Evolutionary conservation across 148 eudicot genomes (phyloP), one percentile per base, ranked within the genome.

Genomic region (Cornus controversa): DNA sequence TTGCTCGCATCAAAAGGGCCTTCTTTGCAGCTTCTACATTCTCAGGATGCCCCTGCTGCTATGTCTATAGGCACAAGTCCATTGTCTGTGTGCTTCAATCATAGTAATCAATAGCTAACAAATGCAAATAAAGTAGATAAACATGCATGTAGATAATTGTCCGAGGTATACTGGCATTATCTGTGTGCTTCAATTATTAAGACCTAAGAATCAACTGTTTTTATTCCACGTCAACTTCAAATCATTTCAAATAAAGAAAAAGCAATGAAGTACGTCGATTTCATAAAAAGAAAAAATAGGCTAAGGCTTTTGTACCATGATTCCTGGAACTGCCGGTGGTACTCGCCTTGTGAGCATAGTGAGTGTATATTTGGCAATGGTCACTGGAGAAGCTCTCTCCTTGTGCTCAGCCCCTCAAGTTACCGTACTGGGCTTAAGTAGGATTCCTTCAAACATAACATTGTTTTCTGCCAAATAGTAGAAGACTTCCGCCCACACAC

Each of bases 361-460:
- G n/a, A n/a, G n/a, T n/a, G n/a, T n/a, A n/a, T n/a, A 1, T 14
- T 9, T 66, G 25, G 42, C 45, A n/a, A 92, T 86, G 77, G 94
- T 89, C 66, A 91, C 97, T 53, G 98, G 94, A 73, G 93, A 85
- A 82, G 97, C 93, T 85, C 81, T 89, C 71, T 90, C 91, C 77
- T 95, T 93, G 90, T 93, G 96, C 69, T 95, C 98, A 54, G 98
- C 98, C 50, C 98, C 98, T 57, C 96, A 96, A 54, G 98, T 95
- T 20, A 95, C 98, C 98, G 93, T 95, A 84, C 98, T 95, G 67
- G 98, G 97, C 84, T 95, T 95, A 45, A 95, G 96, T 75, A 95
- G 91, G 82, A 88, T 90, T 93, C 74, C 82, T n/a, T n/a, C n/a
- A n/a, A n/a, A n/a, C n/a, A n/a, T n/a, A n/a, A n/a, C n/a, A n/a